Evolutionary conservation across 306 rosid species (phyloP), one percentile per base, ranked within the genome.

Genomic region (Acacia melanoxylon): DNA sequence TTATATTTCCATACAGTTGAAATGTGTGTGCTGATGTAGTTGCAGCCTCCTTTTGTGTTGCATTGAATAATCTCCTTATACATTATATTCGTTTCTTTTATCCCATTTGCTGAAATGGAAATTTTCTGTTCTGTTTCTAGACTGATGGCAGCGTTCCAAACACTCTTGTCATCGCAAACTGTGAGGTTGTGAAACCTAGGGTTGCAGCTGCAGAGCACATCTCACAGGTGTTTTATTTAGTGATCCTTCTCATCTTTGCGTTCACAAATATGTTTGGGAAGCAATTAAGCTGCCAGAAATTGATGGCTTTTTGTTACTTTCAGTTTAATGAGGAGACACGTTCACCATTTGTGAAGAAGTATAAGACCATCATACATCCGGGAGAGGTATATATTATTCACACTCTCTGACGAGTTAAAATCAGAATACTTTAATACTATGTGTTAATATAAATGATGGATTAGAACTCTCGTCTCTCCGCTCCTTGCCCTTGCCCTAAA

Each of bases 161-260:
- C 84, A 96, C 99, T 13, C 87, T 96, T 86, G 99, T 96, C 74
- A 96, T 96, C 74, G 99, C 99, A 5, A 93, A 96, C 77, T 96
- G 99, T 74, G 99, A 96, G 87, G 97, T 96, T 80, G 99, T 96
- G 78, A 96, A 92, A 78, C 91, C 94, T 12, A 96, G 99, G 89
- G 99, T 96, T 86, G 99, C 99, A 13, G 99, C 99, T 35, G 99
- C 99, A 0, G 99, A 96, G 86, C 98, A 96, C 83, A 96, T 96
- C 76, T 91, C 98, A 0, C 99, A 96, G 99, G 99, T 91, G 80
- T 68, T 20, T 82, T 75, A 42, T 68, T 54, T 15, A 25, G 45
- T 54, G 56, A 24, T 78, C 42, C 37, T 11, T 46, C 66, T 79
- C 72, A 42, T 41, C 70, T 84, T 44, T 75, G 46, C 29, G 8